phyloP scores from a whole-genome alignment of 23 red algal genomes.

The Agarophyton chilense region DNA sequence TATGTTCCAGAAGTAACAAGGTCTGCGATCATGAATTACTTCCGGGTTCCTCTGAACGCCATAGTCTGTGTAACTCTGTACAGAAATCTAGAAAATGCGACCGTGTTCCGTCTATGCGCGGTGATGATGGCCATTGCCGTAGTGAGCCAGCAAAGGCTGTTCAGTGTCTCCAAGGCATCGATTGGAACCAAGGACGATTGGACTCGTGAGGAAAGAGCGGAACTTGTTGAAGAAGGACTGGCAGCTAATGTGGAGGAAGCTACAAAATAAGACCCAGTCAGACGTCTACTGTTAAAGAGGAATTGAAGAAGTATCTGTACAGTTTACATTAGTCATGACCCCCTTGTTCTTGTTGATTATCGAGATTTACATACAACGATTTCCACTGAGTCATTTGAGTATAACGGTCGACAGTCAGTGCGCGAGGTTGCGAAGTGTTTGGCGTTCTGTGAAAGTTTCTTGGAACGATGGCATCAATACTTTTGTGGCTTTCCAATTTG shows the following conservation, averaged over 20 bases:
- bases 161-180: conserved; percentile 65
- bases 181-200: conserved; percentile 65
- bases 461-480: conserved; percentile 9
- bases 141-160: conserved; percentile 63
- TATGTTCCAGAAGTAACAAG: conserved; percentile 91
- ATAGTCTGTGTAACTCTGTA: conserved; percentile 82
- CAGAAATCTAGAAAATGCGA: conserved; percentile 46
- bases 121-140: conserved; percentile 63
- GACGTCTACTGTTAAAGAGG: too few relatives aligned
- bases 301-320: not conserved
- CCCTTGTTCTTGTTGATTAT: not conserved
- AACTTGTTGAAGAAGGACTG: conserved; percentile 61
- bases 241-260: conserved; percentile 41
- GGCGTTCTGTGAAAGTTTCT: conserved; percentile 34
- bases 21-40: conserved; percentile 93
- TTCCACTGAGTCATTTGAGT: not conserved
- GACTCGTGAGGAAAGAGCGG: conserved; percentile 65
- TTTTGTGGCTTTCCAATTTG: conserved; percentile 37
- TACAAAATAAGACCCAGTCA: conserved; percentile 24
- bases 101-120: conserved; percentile 59
- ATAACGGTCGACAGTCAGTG: not conserved
- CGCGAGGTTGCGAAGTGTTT: conserved; percentile 31
- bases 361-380: not conserved
- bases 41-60: conserved; percentile 90
- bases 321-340: not conserved